Evolutionary conservation across 768 basidiomycete species (phyloP).

Genomic region (Mycena haematopus): DNA sequence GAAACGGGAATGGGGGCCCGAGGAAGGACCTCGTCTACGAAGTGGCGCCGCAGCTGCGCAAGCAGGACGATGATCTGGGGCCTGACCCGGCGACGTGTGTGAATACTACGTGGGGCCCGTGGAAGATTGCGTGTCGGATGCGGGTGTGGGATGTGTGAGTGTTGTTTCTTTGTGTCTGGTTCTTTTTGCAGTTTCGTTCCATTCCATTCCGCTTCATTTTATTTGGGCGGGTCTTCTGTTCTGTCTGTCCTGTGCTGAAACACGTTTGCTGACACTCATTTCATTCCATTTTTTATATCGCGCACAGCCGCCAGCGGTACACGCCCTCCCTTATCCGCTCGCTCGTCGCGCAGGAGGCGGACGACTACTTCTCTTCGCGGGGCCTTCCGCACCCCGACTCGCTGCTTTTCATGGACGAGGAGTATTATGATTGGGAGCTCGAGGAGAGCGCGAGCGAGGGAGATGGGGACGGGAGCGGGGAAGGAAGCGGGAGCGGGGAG

Average conservation of each 20-base stretch:
- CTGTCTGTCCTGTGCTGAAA: neutral
- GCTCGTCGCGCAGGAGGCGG: conserved; percentile 31
- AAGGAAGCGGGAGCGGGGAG: conserved; percentile 5
- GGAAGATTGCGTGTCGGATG: conserved; percentile 31
- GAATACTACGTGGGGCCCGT: conserved; percentile 26
- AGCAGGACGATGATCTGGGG: conserved; percentile 12
- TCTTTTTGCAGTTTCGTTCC: no score
- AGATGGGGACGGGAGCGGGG: conserved; percentile 5
- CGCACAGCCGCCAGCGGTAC: conserved; percentile 19
- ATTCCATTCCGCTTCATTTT: no score
- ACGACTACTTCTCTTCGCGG: conserved; percentile 26
- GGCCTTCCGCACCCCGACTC: conserved; percentile 27
- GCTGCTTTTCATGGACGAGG: conserved; percentile 30
- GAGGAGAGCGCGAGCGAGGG: conserved; percentile 29
- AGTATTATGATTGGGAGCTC: conserved; percentile 33
- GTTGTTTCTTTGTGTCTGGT: neutral
- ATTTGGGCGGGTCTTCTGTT: no score
- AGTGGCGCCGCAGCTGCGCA: neutral
- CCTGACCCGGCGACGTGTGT: conserved; percentile 20
- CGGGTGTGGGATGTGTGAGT: conserved; percentile 30
- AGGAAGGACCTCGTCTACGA: neutral
- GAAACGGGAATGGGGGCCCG: neutral
- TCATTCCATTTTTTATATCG: no score
- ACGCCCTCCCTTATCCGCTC: conserved; percentile 28
- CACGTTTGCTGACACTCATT: neutral